phyloP scores from a whole-genome alignment of 106 monocot genomes.

The Acorus calamus region DNA sequence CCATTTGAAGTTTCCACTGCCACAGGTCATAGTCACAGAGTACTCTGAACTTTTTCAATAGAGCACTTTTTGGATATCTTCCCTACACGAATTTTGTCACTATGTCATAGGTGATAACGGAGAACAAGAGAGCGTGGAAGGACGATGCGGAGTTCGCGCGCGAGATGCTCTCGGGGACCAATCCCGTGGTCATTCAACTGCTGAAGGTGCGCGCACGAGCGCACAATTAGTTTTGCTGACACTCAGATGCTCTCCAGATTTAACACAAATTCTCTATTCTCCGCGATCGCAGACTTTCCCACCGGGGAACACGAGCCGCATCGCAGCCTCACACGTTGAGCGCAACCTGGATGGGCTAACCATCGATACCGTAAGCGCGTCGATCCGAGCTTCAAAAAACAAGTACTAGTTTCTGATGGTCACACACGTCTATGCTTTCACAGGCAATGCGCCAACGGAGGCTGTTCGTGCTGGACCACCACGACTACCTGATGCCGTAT shows the following conservation, averaged over 20 bases:
- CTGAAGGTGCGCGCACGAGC: conserved; percentile 22
- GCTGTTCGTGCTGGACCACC: conserved; percentile 65
- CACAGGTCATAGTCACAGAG: conserved; percentile 31
- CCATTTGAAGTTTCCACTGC: conserved; percentile 40
- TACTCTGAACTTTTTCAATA: too few species aligned
- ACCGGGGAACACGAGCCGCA: conserved; percentile 36
- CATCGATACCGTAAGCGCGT: conserved; percentile 14
- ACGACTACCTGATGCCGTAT: conserved; percentile 63
- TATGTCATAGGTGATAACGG: conserved; percentile 12
- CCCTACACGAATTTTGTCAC: too few species aligned
- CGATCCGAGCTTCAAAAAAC: too few species aligned
- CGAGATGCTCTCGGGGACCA: conserved; percentile 63
- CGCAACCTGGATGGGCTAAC: conserved; percentile 29
- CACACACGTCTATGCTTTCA: background rate
- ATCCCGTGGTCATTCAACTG: conserved; percentile 38
- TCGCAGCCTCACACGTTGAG: conserved; percentile 21
- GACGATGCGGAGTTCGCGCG: conserved; percentile 62
- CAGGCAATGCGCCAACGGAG: conserved; percentile 43
- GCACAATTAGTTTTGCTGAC: too few species aligned
- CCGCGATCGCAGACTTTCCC: conserved; percentile 39
- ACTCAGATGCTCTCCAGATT: too few species aligned
- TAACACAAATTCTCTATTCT: background rate
- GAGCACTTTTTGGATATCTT: too few species aligned
- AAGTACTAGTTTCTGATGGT: too few species aligned
- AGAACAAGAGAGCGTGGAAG: conserved; percentile 46